Base-by-base conservation (phyloP, 495 filamentous ascomycete species). In the Aspergillus conjunctus region DNA sequence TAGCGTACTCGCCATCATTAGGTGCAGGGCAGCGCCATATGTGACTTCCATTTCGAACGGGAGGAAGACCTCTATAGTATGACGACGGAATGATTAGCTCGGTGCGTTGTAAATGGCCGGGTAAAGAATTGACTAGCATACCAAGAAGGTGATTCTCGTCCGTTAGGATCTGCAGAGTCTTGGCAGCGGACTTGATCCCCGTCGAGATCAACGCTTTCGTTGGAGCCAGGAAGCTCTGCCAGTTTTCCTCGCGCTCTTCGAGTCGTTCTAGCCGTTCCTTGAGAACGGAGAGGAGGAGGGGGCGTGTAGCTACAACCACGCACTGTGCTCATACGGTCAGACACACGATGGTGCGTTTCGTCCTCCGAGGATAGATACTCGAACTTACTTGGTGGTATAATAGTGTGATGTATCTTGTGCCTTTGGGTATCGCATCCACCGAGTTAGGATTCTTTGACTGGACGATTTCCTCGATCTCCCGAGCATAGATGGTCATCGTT, bases 1-100 rank as follows among this genome's bases (percentile, higher is more conserved):
- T 15, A 76, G 64, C 1, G 70, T 62, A 26, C 66, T 65, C 14
- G 69, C 68, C 63, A 77, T 71, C 1, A 54, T 61, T 4, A 77
- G 59, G 51, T 71, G 68, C 3, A 77, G 30, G 14, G 74, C 71
- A 15, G 71, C 73, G 3, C 55, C 71, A 55, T 71, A 75, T n/a
- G 70, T 72, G 37, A 73, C 66, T 64, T 78, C 75, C 17, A 75
- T 63, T 12, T 78, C 70, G 55, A 74, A 78, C 10, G 72, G 71
- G 12, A 78, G 66, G 59, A 78, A 78, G 14, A 66, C 66, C 62
- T 78, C 75, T 76, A 17, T n/a, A 4, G 9, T 7, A 1, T 7
- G 5, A 18, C 17, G 5, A 9, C 7, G 12, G 7, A 12, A 8
- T 21, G 32, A 30, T 54, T n/a, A 56, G 54, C 18, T 26, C 20